A percentile compares a stretch with the other conserved stretches of the same genome.
Evolutionary conservation across 768 basidiomycete genomes (phyloP).

Genomic region (Boletellus ananiceps): DNA sequence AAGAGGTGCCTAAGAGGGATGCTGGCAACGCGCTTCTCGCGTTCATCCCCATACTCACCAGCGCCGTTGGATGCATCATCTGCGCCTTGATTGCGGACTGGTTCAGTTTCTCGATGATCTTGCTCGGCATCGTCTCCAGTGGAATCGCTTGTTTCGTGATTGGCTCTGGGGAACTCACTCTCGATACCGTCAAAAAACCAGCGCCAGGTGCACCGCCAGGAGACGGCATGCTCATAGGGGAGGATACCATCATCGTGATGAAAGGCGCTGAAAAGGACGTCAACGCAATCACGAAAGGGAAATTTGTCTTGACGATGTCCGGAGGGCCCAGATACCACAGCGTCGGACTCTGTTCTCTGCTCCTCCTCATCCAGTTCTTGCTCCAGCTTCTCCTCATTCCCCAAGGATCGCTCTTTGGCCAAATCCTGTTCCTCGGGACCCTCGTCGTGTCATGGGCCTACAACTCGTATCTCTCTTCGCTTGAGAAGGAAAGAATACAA

Average conservation of each 20-base stretch:
- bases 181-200: slow-evolving; percentile 16
- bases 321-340: slow-evolving; percentile 11
- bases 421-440: slow-evolving; percentile 31
- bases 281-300: slow-evolving; percentile 31
- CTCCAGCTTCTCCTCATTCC: slow-evolving; percentile 34
- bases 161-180: slow-evolving; percentile 25
- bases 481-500: slow-evolving; percentile 35
- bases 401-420: slow-evolving; percentile 32
- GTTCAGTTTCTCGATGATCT: slow-evolving; percentile 30
- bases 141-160: slow-evolving; percentile 29
- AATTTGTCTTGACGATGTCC: slow-evolving; percentile 20
- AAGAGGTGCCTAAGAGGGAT: slow-evolving; percentile 2
- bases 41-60: slow-evolving; percentile 22
- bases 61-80: slow-evolving; percentile 19
- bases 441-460: slow-evolving; percentile 34
- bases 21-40: slow-evolving; percentile 14
- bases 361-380: slow-evolving; percentile 32
- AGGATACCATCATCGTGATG: slow-evolving; percentile 26
- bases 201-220: slow-evolving; percentile 26
- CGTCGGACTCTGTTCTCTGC: slow-evolving; percentile 29
- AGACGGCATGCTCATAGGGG: slow-evolving; percentile 29
- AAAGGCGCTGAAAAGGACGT: slow-evolving; percentile 30
- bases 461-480: slow-evolving; percentile 33
- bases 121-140: slow-evolving; percentile 31
- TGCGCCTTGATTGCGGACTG: slow-evolving; percentile 29